Evolutionary conservation across 768 basidiomycete species (phyloP).

Genomic region (Tulasnella sp.): DNA sequence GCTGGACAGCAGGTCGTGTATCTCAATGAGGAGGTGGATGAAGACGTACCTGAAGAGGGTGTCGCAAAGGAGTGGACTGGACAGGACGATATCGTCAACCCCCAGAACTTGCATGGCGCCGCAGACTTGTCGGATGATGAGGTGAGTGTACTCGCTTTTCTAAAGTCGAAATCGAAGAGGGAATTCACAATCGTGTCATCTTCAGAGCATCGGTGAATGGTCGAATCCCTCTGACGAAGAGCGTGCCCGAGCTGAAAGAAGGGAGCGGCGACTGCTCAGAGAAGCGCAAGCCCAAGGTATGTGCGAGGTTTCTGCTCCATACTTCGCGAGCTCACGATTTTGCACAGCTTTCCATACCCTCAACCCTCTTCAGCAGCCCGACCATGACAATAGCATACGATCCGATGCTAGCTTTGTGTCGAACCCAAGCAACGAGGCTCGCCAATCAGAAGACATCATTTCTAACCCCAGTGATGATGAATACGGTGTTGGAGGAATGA

Average conservation of each 20-base stretch:
- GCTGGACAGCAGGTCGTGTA: not conserved
- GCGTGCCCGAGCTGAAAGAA: slow-evolving; percentile 53
- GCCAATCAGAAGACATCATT: slow-evolving; percentile 45
- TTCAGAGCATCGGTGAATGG: slow-evolving; percentile 73
- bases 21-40: slow-evolving; percentile 12
- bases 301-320: slow-evolving; percentile 65
- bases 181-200: slow-evolving; percentile 17
- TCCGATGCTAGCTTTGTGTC: slow-evolving; percentile 10
- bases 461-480: slow-evolving; percentile 81
- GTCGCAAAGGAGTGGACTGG: not conserved
- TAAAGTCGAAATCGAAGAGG: not conserved
- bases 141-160: slow-evolving; percentile 29
- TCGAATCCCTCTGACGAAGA: slow-evolving; percentile 89
- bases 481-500: not conserved
- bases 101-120: slow-evolving; percentile 17
- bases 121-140: slow-evolving; percentile 52
- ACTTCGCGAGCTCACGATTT: slow-evolving; percentile 52
- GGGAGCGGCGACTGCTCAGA: slow-evolving; percentile 46
- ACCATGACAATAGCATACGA: not conserved
- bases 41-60: not conserved
- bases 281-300: slow-evolving; percentile 22
- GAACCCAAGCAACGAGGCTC: slow-evolving; percentile 9
- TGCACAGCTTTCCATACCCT: not conserved
- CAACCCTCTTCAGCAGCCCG: not conserved
- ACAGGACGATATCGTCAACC: too few relatives aligned